These are phyloP conservation scores for Russula vinacea DNA, from an alignment of 768 basidiomycete species.

Conservation along the genomic window DNA sequence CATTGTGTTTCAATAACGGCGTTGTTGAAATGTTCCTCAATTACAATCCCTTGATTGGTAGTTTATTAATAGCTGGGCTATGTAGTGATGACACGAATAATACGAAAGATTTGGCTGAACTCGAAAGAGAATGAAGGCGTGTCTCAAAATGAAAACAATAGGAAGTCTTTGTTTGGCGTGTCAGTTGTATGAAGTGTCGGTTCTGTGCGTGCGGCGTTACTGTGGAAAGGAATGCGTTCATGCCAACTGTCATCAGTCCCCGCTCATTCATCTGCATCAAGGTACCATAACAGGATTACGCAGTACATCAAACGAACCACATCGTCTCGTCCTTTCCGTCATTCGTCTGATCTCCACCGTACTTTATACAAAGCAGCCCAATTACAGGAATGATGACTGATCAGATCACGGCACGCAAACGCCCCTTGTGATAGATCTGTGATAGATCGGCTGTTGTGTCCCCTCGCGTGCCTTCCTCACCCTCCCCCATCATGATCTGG, in stretches of 20 bases:
- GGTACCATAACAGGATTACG: not conserved
- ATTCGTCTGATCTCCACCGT: not conserved
- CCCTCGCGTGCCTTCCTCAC: not conserved
- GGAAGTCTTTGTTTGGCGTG: not conserved
- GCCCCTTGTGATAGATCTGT: too few relatives aligned
- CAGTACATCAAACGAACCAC: not conserved
- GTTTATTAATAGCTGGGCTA: slow-evolving; percentile 30
- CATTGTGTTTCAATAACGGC: slow-evolving; percentile 7
- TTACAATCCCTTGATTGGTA: slow-evolving; percentile 4
- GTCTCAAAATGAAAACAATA: not conserved
- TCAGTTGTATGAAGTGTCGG: too few relatives aligned
- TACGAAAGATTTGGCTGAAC: slow-evolving; percentile 16
- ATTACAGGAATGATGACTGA: not conserved
- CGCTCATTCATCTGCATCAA: not conserved
- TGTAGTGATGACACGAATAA: slow-evolving; percentile 19
- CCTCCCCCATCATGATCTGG: not conserved
- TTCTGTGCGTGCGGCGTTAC: too few relatives aligned
- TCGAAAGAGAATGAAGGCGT: not conserved
- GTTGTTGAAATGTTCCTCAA: slow-evolving; percentile 1
- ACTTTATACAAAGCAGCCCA: not conserved
- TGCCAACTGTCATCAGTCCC: too few relatives aligned
- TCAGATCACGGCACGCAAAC: not conserved
- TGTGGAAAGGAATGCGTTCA: too few relatives aligned
- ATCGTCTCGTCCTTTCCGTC: not conserved
- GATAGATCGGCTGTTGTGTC: not conserved